phyloP scores from a whole-genome alignment of 2,329 filamentous ascomycete genomes.

The Mycosphaerelloides madeirae region DNA sequence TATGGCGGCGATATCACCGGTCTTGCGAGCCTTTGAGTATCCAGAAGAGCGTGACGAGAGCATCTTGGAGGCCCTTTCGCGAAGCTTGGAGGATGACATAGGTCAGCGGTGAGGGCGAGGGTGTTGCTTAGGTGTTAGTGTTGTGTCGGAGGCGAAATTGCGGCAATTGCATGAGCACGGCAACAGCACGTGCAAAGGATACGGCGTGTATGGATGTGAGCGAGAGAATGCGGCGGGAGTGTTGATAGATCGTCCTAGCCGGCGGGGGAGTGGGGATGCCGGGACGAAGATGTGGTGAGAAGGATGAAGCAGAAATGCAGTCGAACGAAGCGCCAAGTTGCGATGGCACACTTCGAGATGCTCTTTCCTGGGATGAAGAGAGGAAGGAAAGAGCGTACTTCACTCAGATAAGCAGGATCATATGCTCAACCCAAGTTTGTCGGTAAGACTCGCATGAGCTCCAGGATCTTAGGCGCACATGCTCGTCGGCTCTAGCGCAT shows the following conservation, averaged over 20 bases:
- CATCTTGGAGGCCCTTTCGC: slow-evolving; percentile 29
- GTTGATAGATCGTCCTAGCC: too few relatives aligned
- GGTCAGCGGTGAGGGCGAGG: not conserved
- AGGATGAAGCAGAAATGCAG: not conserved
- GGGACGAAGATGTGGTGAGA: not conserved
- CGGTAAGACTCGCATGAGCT: too few relatives aligned
- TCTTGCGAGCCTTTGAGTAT: slow-evolving; percentile 27
- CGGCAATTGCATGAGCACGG: not conserved
- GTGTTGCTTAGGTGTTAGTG: slow-evolving; percentile 3
- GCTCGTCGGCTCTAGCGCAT: too few relatives aligned
- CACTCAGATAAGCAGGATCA: too few relatives aligned
- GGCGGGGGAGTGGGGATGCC: not conserved
- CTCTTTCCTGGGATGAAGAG: not conserved
- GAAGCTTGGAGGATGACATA: not conserved
- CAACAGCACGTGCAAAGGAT: not conserved
- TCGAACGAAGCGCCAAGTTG: not conserved
- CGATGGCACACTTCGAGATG: not conserved
- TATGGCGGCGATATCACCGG: slow-evolving; percentile 62
- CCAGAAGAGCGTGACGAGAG: slow-evolving; percentile 21
- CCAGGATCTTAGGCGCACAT: too few relatives aligned
- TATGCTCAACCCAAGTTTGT: too few relatives aligned
- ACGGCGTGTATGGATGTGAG: too few relatives aligned
- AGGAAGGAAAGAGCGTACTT: not conserved
- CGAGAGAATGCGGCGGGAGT: not conserved
- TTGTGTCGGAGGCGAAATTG: not conserved